These are phyloP conservation scores for Oxytropis ochrocephala DNA, from an alignment of 306 rosid species.

Conservation along the genomic window DNA sequence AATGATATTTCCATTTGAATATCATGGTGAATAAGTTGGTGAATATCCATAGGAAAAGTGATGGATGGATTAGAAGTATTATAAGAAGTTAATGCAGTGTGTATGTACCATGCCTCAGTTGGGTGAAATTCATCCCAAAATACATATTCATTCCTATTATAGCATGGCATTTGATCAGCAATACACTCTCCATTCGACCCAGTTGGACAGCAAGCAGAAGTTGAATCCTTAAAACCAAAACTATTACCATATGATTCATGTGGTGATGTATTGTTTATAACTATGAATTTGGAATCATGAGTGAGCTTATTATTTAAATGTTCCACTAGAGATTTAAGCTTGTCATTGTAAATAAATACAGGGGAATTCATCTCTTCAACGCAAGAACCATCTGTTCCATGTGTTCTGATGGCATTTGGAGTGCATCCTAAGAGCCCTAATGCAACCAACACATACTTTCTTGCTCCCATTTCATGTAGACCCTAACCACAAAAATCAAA, in stretches of 20 bases:
- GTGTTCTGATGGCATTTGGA: slow-evolving; percentile 2
- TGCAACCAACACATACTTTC: slow-evolving; percentile 46
- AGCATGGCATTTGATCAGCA: slow-evolving; percentile 21
- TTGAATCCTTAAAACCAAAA: not conserved
- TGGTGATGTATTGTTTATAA: slow-evolving; percentile 2
- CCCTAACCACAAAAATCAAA: slow-evolving; percentile 16
- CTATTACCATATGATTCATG: not conserved
- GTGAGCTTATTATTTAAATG: slow-evolving; percentile 9
- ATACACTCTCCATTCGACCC: slow-evolving; percentile 24
- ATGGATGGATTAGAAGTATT: not conserved
- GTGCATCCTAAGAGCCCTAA: slow-evolving; percentile 48
- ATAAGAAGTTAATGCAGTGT: slow-evolving; percentile 12
- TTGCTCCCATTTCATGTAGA: slow-evolving; percentile 46
- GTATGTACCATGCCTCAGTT: slow-evolving; percentile 24
- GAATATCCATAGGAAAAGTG: slow-evolving; percentile 36
- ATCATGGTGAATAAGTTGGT: slow-evolving; percentile 16
- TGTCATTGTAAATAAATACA: slow-evolving; percentile 16
- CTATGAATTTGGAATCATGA: slow-evolving; percentile 30
- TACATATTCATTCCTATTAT: slow-evolving; percentile 36
- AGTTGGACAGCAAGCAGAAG: slow-evolving; percentile 28
- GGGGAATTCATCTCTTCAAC: slow-evolving; percentile 24
- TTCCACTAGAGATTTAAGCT: slow-evolving; percentile 35
- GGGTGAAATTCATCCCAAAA: slow-evolving; percentile 51
- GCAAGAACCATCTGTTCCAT: slow-evolving; percentile 29
- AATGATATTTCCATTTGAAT: not conserved